Conservation (phyloP, 192 early-diverging fungal genomes). For the Podila verticillata region DNA sequence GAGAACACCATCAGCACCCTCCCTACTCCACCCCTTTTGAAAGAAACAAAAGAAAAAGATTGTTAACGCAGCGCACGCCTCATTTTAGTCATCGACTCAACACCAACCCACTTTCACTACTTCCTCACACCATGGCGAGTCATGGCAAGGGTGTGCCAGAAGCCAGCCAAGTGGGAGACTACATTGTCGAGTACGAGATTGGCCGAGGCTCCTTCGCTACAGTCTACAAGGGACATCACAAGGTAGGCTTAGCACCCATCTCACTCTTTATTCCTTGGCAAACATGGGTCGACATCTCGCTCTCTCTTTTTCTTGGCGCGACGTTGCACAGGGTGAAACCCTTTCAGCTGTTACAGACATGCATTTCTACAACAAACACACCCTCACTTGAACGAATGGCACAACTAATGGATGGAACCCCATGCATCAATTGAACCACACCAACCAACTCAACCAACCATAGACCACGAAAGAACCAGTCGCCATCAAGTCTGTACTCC, state of each 20-base stretch:
- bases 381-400: too few species aligned
- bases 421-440: too few species aligned
- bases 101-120: background rate
- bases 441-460: background rate
- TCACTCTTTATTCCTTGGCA: background rate
- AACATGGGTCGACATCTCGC: too few species aligned
- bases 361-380: too few species aligned
- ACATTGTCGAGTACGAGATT: constrained; percentile 82
- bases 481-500: constrained; percentile 91
- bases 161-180: constrained; percentile 72
- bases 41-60: background rate
- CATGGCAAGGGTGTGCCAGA: constrained; percentile 20
- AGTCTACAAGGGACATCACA: constrained; percentile 84
- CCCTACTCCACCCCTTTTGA: background rate
- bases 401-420: too few species aligned
- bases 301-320: too few species aligned
- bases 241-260: constrained; percentile 54
- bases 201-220: constrained; percentile 97
- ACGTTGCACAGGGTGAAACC: too few species aligned
- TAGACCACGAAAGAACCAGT: constrained; percentile 69
- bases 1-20: background rate
- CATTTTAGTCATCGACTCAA: too few species aligned
- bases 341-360: too few species aligned
- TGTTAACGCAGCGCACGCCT: too few species aligned
- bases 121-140: constrained; percentile 28